Conservation (phyloP, 768 basidiomycete genomes). For the Cystofilobasidium bisporidii region DNA sequence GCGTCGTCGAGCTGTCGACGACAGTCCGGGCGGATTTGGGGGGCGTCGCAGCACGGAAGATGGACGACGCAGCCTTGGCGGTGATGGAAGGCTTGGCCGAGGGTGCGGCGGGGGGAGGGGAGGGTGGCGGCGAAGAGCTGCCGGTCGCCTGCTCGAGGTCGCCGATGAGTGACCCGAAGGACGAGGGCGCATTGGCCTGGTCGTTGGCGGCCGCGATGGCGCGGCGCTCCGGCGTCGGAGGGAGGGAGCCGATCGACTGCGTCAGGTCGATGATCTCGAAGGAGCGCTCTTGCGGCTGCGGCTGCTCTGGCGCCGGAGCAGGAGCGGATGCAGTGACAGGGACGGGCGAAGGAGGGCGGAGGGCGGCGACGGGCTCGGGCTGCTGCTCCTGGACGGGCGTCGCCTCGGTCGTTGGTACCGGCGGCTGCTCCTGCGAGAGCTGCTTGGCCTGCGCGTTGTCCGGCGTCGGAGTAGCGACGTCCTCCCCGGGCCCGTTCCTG, state of each 20-base stretch:
- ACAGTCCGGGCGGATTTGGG: neutral
- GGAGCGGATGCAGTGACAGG: too few relatives aligned
- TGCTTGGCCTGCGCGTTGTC: neutral
- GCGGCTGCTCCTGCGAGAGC: neutral
- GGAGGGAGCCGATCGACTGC: neutral
- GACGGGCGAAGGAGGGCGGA: too few relatives aligned
- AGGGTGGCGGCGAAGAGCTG: neutral
- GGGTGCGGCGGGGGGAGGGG: neutral
- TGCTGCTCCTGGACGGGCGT: too few relatives aligned
- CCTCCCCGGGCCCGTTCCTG: neutral
- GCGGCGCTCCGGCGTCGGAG: neutral
- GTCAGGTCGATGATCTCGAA: constrained; percentile 4
- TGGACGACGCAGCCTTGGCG: neutral
- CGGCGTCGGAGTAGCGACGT: neutral
- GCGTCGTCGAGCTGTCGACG: neutral
- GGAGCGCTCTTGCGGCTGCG: neutral
- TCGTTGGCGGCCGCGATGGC: neutral
- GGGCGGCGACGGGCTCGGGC: too few relatives aligned
- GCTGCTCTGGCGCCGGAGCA: neutral
- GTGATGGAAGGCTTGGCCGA: neutral
- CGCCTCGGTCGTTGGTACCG: neutral
- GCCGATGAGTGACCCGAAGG: neutral
- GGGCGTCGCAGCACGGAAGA: neutral
- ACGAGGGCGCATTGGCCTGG: neutral
- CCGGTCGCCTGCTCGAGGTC: neutral